phyloP scores from a whole-genome alignment of 2,329 filamentous ascomycete species.

The Aspergillus novofumigatus region DNA sequence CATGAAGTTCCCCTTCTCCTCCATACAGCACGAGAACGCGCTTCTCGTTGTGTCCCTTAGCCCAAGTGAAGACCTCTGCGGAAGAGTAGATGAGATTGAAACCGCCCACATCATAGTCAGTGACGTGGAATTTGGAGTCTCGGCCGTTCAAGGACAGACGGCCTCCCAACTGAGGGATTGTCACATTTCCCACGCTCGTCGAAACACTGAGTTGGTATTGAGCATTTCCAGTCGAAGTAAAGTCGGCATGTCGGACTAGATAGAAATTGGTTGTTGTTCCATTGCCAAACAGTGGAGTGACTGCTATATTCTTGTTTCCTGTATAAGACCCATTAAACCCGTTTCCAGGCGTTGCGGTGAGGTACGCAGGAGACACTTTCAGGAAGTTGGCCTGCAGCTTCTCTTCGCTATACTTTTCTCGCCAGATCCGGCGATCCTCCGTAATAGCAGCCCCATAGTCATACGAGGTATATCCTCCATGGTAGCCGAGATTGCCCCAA shows the following conservation, averaged over 20 bases:
- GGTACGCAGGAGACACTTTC: slow-evolving; percentile 66
- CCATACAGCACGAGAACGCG: slow-evolving; percentile 39
- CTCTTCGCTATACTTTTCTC: slow-evolving; percentile 75
- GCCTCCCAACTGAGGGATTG: slow-evolving; percentile 39
- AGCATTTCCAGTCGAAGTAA: slow-evolving; percentile 56
- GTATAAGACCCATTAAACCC: slow-evolving; percentile 39
- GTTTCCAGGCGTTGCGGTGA: slow-evolving; percentile 56
- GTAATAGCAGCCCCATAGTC: slow-evolving; percentile 62
- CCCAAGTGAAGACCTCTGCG: slow-evolving; percentile 47
- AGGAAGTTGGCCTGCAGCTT: slow-evolving; percentile 74
- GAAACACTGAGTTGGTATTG: slow-evolving; percentile 60
- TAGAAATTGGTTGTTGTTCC: slow-evolving; percentile 51
- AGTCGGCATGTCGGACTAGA: slow-evolving; percentile 60
- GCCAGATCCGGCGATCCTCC: slow-evolving; percentile 63
- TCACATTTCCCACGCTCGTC: slow-evolving; percentile 37
- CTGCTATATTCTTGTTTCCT: slow-evolving; percentile 53
- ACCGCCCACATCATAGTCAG: slow-evolving; percentile 39
- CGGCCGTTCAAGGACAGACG: slow-evolving; percentile 36
- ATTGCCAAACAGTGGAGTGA: slow-evolving; percentile 59
- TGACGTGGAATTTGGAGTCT: slow-evolving; percentile 44
- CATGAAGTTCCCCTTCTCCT: slow-evolving; percentile 37
- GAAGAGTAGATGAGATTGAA: slow-evolving; percentile 42
- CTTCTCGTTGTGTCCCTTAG: slow-evolving; percentile 56
- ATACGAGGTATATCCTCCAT: slow-evolving; percentile 60
- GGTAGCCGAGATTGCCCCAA: slow-evolving; percentile 74